Evolutionary conservation across 2,329 filamentous ascomycete species (phyloP).

Genomic region (Plenodomus tracheiphilus): DNA sequence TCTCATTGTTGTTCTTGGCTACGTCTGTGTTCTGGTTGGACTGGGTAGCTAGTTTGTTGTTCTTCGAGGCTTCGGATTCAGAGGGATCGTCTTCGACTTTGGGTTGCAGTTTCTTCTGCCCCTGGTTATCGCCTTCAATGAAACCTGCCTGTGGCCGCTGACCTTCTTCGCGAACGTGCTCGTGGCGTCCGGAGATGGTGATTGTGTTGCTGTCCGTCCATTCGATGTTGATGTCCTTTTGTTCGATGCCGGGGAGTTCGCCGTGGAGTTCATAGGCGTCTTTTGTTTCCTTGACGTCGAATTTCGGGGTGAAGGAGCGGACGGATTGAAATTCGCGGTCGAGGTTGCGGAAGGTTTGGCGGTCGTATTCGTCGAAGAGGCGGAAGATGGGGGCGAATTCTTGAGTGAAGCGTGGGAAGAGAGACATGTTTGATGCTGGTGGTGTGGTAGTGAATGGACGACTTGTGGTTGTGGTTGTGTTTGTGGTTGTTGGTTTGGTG

Average conservation of each 20-base stretch:
- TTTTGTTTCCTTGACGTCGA: conserved; percentile 74
- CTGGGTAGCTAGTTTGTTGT: conserved; percentile 31
- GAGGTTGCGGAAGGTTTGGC: conserved; percentile 33
- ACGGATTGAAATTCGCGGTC: conserved; percentile 34
- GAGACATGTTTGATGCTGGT: conserved; percentile 40
- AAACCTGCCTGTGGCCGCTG: conserved; percentile 53
- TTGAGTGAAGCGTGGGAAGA: conserved; percentile 48
- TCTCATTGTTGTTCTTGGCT: conserved; percentile 45
- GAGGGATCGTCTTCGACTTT: conserved; percentile 67
- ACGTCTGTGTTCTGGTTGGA: conserved; percentile 45
- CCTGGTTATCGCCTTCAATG: conserved; percentile 46
- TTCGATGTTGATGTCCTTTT: conserved; percentile 75
- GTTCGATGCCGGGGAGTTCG: conserved; percentile 75
- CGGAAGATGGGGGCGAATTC: conserved; percentile 52
- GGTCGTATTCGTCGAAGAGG: conserved; percentile 53
- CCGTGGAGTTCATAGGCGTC: conserved; percentile 75
- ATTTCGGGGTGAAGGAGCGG: conserved; percentile 72
- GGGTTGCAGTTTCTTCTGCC: conserved; percentile 47
- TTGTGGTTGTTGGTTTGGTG: conserved; percentile 26
- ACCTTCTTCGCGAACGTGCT: conserved; percentile 64
- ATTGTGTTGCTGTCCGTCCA: conserved; percentile 78
- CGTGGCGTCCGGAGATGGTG: conserved; percentile 69
- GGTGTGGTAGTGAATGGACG: conserved; percentile 27
- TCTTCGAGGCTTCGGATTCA: conserved; percentile 22
- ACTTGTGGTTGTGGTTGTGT: conserved; percentile 10